Percentiles rank a stretch among this genome's conserved stretches.
Evolutionary conservation across 2,329 filamentous ascomycete species (phyloP).

Genomic region (Hymenoscyphus infarciens): DNA sequence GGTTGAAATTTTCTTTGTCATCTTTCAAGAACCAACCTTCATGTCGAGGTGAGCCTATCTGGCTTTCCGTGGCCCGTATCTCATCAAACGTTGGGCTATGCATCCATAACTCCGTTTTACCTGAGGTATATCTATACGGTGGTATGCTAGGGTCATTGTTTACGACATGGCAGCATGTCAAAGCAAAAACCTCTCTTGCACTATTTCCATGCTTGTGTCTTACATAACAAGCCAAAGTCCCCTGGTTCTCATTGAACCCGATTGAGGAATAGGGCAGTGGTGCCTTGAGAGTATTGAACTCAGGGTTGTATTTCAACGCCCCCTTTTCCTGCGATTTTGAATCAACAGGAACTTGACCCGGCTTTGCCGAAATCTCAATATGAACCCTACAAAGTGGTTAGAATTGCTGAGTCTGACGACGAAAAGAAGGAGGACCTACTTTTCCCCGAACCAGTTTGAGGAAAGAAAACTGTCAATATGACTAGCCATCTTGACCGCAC

Average conservation of each 20-base stretch:
- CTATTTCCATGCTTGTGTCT: neutral
- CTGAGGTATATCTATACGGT: neutral
- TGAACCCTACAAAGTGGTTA: neutral
- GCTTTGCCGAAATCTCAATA: neutral
- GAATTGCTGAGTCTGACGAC: neutral
- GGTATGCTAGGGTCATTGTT: neutral
- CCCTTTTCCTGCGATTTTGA: neutral
- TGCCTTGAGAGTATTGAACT: neutral
- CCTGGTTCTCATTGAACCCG: neutral
- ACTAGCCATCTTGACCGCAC: too few relatives aligned
- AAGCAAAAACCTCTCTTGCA: neutral
- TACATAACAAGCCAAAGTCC: neutral
- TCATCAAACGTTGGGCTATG: neutral
- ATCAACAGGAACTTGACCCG: neutral
- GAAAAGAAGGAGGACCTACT: neutral
- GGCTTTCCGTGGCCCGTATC: neutral
- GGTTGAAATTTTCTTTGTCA: neutral
- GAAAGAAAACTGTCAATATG: neutral
- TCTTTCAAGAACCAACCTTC: neutral
- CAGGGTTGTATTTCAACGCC: neutral
- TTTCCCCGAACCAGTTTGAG: neutral
- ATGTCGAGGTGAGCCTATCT: neutral
- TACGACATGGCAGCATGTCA: neutral
- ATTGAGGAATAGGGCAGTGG: neutral
- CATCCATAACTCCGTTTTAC: neutral